Conservation (phyloP, 208 protist species). For the Dictyostelium gargantuum region DNA sequence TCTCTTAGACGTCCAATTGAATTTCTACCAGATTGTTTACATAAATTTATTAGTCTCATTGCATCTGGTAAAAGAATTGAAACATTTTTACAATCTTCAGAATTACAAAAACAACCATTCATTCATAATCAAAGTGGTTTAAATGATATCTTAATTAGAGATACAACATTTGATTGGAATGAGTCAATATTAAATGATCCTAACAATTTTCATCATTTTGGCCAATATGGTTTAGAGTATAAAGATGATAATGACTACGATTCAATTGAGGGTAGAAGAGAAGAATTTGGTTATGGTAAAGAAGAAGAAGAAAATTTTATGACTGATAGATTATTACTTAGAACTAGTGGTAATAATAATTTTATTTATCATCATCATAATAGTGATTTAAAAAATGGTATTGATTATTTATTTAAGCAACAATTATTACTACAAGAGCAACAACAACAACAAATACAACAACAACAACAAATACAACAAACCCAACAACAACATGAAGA, state of each 20-base stretch:
- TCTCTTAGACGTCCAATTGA: constrained; percentile 27
- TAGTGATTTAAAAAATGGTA: too few species aligned
- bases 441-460: not conserved
- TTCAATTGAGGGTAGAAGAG: not conserved
- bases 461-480: not conserved
- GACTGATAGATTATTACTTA: too few species aligned
- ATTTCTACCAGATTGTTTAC: constrained; percentile 1
- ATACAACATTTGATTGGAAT: constrained; percentile 26
- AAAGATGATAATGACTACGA: not conserved
- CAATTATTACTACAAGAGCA: too few species aligned
- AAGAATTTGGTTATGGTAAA: not conserved
- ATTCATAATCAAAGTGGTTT: not conserved
- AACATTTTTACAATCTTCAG: constrained; percentile 21
- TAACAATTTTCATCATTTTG: too few species aligned
- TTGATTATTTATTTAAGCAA: too few species aligned
- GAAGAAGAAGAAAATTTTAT: not conserved
- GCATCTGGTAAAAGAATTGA: not conserved
- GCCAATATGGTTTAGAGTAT: not conserved
- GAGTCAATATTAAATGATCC: too few species aligned
- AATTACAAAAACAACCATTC: not conserved
- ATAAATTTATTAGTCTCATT: not conserved
- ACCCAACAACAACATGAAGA: too few species aligned
- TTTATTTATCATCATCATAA: too few species aligned
- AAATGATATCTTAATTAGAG: not conserved
- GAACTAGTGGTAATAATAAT: too few species aligned